Evolutionary conservation across 495 filamentous ascomycete genomes (phyloP), one percentile per base, ranked within the genome.

Genomic region (Neurospora tetrasperma): DNA sequence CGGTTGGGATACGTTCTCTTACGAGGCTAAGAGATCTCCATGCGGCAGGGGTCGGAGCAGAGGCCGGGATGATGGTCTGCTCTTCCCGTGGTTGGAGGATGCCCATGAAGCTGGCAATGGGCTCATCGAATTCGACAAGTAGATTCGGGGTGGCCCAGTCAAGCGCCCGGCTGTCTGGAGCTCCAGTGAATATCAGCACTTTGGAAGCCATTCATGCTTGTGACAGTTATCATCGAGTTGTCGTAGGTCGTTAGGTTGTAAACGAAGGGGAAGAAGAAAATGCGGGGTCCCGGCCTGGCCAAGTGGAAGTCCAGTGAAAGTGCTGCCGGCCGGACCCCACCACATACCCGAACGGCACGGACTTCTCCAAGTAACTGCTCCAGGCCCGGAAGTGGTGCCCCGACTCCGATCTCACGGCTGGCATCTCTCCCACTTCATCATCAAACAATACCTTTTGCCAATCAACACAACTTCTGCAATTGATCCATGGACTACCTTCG

Each of bases 141-240:
- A 93, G 81, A 41, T 82, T 80, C 6, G 79, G 75, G 40, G 85
- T 78, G 42, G 84, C 79, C 91, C 90, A 93, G 39, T 85, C 76
- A 14, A 94, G 82, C 40, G 80, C 82, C 44, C 74, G 75, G 23
- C 76, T 75, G 35, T 87, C 83, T 38, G 91, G 91, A 20, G 90
- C 89, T 8, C 91, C 91, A 73, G 88, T 80, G 46, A 92, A 83
- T 70, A 93, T 87, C 69, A 90, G 80, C 48, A 85, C 75, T 73
- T 84, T 86, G 73, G 66, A 72, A 71, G 84, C 75, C 88, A 88
- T 89, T 66, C 54, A 62, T 62, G 54, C 54, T 62, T 41, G 4
- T 46, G 27, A 39, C 20, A 39, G 48, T n/a, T 5, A 43, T 54
- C 16, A 5, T 69, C 46, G 38, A 40, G 39, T 1, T 27, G 48